Evolutionary conservation across 73 alveolate genomes (phyloP), one percentile per base, ranked within the genome.

Genomic region (Stentor coeruleus): DNA sequence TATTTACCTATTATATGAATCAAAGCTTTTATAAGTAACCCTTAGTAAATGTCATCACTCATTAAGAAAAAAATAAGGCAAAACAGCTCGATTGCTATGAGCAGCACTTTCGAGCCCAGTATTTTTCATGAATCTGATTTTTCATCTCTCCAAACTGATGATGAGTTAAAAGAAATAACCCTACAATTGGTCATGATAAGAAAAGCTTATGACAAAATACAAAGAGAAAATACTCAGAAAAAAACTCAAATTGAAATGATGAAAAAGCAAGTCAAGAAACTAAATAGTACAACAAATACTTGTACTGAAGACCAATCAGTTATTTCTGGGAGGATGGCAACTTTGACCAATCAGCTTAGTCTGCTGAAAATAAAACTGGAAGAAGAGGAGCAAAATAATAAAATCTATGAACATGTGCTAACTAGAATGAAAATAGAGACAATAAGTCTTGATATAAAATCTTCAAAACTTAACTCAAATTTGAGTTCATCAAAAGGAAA

Each of bases 101-200:
- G 28, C 6, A 49, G 66, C 66, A 49, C 6, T 6, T 49, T 49
- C 66, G 66, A 49, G 28, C 20, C 20, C 20, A 6, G 66, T 11
- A 49, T 6, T 49, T 11, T 20, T 20, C 28, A 49, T 20, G 20
- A 49, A 11, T 49, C 6, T 20, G 66, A 49, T 49, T 49, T 66
- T 1, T 20, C 79, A 20, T 66, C 79, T 20, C 11, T 31, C 42
- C 1, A 66, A 20, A 66, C n/a, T 11, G 79, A 66, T 66, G 79
- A 66, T 15, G 79, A 66, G 79, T 28, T 66, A 26, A 20, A 33
- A 26, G 79, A 66, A 66, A 66, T 66, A 14, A 20, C 79, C 37
- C 39, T 66, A 1, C 79, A 66, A 31, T 40, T 66, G 42, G 79
- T 66, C 49, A 66, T 66, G 79, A 66, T 66, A 0, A 0, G 79